Percentiles rank a stretch among this genome's conserved stretches.
phyloP scores from a whole-genome alignment of 371 early-diverging fungal genomes.

The Batkoa obscura region DNA sequence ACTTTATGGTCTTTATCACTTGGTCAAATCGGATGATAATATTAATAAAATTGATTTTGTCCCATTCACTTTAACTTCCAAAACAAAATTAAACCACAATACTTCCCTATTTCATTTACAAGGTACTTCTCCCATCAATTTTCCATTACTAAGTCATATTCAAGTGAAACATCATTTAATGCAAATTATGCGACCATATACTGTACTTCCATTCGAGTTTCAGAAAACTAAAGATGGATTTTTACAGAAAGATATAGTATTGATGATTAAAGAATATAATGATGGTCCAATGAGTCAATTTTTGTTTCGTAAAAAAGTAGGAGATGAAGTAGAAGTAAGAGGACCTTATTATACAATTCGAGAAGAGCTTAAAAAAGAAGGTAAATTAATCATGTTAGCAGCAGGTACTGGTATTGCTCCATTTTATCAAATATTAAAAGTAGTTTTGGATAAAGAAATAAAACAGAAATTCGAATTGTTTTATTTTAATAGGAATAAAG shows the following conservation, averaged over 20 bases:
- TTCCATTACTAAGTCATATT: neutral
- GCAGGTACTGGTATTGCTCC: neutral
- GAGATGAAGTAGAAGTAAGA: neutral
- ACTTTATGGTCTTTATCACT: too few relatives aligned
- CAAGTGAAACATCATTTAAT: neutral
- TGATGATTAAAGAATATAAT: neutral
- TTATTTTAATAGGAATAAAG: neutral
- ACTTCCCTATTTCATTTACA: too few relatives aligned
- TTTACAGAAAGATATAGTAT: neutral
- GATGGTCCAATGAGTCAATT: neutral
- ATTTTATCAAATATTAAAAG: neutral
- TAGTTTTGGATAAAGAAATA: neutral
- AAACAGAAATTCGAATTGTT: neutral
- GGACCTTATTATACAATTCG: neutral
- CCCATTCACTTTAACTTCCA: too few relatives aligned
- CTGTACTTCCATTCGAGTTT: neutral
- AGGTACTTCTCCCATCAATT: too few relatives aligned
- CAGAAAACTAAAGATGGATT: neutral
- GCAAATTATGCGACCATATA: conserved; percentile 2
- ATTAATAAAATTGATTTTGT: too few relatives aligned
- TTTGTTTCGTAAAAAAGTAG: neutral
- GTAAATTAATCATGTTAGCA: neutral
- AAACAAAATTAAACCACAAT: too few relatives aligned
- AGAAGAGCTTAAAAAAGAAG: too few relatives aligned
- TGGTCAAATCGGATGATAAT: too few relatives aligned